Base-by-base conservation (phyloP, 2,329 filamentous ascomycete genomes). In the Hymenoscyphus infarciens region DNA sequence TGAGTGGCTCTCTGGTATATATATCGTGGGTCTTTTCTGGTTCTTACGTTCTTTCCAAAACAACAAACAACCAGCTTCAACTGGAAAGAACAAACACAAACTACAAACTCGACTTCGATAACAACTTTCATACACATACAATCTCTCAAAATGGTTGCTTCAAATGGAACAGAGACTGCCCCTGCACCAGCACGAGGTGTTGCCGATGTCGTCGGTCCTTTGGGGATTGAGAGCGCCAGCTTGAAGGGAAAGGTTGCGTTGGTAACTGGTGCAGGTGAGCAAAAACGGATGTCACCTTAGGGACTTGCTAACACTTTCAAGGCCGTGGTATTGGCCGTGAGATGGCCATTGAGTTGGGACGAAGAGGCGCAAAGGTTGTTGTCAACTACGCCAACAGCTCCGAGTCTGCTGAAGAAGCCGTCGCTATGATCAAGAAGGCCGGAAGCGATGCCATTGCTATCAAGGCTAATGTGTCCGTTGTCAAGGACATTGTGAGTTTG, bases 251-350 rank as follows among this genome's bases (percentile, higher is more conserved):
- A 75, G 60, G 68, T 71, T 27, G 73, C 73, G 33, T 64, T 75
- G 53, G 70, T 75, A 16, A 75, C 73, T n/a, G 73, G 73, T 19
- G 70, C 73, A 59, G 70, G 70, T 71, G 64, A 55, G 60, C 33
- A 8, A 22, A 25, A 39, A 16, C 1, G 19, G 3, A n/a, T 35
- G 6, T 39, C 27, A 39, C 33, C 16, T 31, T 2, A 19, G 13
- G 31, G 22, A 22, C 4, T 25, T 35, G 25, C 39, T 57, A 38
- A 55, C 63, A 5, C 7, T 22, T 16, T 13, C 6, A 16, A 84
- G 80, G 84, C 70, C 84, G 86, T 74, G 87, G 86, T 68, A 88
- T 89, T 67, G 87, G 87, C 64, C 81, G 83, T 60, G 83, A 84
- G 69, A 88, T 89, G 80, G 87, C 86, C 60, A 79, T 83, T 60